Base-by-base conservation (phyloP, 2,329 filamentous ascomycete genomes). In the Colletotrichum lupini region DNA sequence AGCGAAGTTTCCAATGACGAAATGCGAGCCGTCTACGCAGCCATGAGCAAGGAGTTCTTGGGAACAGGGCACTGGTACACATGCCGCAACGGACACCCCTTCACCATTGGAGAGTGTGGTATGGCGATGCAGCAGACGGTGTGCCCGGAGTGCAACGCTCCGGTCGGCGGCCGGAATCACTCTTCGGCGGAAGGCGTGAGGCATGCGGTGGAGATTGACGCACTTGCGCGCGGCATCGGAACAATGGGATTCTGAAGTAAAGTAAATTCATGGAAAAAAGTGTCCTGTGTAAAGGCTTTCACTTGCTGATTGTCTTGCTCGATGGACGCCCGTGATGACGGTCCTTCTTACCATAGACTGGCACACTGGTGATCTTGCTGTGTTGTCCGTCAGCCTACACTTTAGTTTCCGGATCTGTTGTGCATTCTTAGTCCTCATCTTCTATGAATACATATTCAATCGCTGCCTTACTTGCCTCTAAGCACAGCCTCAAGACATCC, bases 31-130 rank as follows among this genome's bases (percentile, higher is more conserved):
- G 84, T 91, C 2, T 83, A 87, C 64, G 65, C 75, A 1, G 89
- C 89, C 2, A 91, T 92, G 88, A 78, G 85, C 1, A 68, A 60
- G 0, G 86, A 88, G 73, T 86, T 90, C 49, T 73, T 65, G 0
- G 86, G 87, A 0, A 89, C 86, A 0, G 91, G 91, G 0, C 89
- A 92, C 75, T 92, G 90, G 91, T 92, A 92, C 78, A 84, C 81
- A 0, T 92, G 89, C 74, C 79, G 75, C 28, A 90, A 90, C 70
- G 86, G 86, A 2, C 89, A 92, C 77, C 87, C 88, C 3, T 92
- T 93, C 75, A 89, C 90, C 0, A 85, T 93, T 37, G 91, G 91
- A 1, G 89, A 93, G 73, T 93, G 91, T 76, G 91, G 91, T 1
- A 89, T 90, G 85, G 89, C 92, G 0, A 92, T 92, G 89, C 74